These are phyloP conservation scores for Geotrichum histeridarum DNA, from an alignment of 1,139 yeast species.

Conservation along the genomic window DNA sequence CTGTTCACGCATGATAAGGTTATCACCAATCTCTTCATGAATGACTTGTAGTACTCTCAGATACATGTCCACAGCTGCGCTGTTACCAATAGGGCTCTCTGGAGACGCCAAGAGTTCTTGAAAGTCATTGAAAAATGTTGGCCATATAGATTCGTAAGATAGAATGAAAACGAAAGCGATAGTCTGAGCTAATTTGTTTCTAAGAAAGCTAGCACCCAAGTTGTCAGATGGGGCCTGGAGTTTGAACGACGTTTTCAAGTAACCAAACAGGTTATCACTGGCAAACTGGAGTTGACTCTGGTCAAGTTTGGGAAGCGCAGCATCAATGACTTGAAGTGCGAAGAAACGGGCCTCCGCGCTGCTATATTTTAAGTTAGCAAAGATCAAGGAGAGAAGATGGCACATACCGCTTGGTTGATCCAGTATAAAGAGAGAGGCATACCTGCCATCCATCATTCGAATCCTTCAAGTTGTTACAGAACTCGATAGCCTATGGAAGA, in stretches of 20 bases:
- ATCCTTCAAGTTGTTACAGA: conserved; percentile 66
- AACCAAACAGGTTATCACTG: conserved; percentile 47
- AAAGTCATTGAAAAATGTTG: conserved; percentile 64
- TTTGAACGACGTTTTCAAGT: conserved; percentile 26
- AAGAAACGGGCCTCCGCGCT: conserved; percentile 54
- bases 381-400: conserved; percentile 13
- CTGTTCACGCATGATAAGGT: conserved; percentile 61
- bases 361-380: conserved; percentile 9
- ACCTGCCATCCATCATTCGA: conserved; percentile 78
- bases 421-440: conserved; percentile 58
- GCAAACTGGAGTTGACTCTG: conserved; percentile 46
- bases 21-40: conserved; percentile 92
- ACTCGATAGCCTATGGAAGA: conserved; percentile 56
- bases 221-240: conserved; percentile 11
- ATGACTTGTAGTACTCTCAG: conserved; percentile 66
- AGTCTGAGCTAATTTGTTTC: conserved; percentile 75
- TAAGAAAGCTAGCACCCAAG: conserved; percentile 55
- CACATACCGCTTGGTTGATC: conserved; percentile 32
- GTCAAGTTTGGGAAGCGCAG: conserved; percentile 49
- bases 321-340: conserved; percentile 74
- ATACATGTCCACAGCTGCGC: conserved; percentile 66
- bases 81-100: conserved; percentile 34
- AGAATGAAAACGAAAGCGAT: conserved; percentile 65
- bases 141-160: conserved; percentile 60
- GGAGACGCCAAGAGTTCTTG: conserved; percentile 31